These are phyloP conservation scores for Lachancea sp. DNA, from an alignment of 805 yeast genomes.

Conservation along the genomic window DNA sequence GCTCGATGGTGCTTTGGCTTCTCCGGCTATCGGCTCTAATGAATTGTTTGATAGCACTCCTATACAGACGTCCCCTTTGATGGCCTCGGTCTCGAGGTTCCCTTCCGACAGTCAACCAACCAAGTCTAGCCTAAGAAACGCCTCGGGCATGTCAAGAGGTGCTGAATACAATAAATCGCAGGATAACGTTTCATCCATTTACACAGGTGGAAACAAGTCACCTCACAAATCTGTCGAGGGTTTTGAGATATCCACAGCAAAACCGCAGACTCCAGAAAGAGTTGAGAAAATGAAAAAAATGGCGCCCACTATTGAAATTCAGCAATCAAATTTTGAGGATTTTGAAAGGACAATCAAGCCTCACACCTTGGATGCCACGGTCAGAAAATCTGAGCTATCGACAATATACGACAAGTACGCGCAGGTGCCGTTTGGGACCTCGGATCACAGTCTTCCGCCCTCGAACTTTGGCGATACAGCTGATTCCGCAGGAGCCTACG, in stretches of 20 bases:
- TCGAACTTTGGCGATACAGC: constrained; percentile 9
- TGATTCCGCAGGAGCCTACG: constrained; percentile 21
- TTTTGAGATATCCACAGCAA: too few relatives aligned
- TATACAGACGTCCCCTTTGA: constrained; percentile 5
- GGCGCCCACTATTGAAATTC: constrained; percentile 8
- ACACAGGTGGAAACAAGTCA: neutral
- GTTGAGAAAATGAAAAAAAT: neutral
- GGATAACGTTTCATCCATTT: neutral
- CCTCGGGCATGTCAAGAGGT: neutral
- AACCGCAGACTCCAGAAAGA: neutral
- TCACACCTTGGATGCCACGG: neutral
- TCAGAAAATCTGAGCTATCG: constrained; percentile 13
- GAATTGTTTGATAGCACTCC: constrained; percentile 28
- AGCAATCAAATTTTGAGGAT: constrained; percentile 12
- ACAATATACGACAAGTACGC: constrained; percentile 16
- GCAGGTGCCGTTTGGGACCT: constrained; percentile 6
- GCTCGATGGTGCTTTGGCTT: constrained; percentile 49
- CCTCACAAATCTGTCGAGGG: neutral
- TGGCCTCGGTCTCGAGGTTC: constrained; percentile 20
- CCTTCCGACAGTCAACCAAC: constrained; percentile 7
- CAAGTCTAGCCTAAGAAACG: constrained; percentile 3
- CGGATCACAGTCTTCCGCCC: neutral
- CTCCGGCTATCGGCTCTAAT: constrained; percentile 39
- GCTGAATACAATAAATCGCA: neutral
- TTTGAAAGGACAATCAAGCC: constrained; percentile 4